A percentile compares a stretch with the other conserved stretches of the same genome.
Evolutionary conservation across 2,329 filamentous ascomycete species (phyloP).

Genomic region (Ascochyta viciae-villosae): DNA sequence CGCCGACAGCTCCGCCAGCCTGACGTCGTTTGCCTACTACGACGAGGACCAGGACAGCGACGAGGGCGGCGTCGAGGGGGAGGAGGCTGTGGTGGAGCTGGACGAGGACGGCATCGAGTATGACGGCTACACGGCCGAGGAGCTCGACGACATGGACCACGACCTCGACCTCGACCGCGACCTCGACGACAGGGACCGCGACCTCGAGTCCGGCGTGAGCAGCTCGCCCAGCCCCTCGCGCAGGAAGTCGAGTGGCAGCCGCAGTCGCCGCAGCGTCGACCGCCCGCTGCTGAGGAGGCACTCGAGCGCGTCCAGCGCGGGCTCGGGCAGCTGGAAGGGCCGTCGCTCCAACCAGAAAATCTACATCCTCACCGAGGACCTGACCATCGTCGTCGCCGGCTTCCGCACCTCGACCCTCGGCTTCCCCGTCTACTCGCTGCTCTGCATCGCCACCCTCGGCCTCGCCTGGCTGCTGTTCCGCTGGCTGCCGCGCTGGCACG

Average conservation of each 20-base stretch:
- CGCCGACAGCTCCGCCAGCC: conserved; percentile 82
- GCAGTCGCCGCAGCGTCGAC: conserved; percentile 61
- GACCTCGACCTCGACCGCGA: conserved; percentile 46
- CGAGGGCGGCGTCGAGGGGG: conserved; percentile 32
- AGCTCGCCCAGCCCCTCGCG: conserved; percentile 46
- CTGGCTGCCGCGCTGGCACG: conserved; percentile 89
- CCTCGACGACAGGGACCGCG: conserved; percentile 37
- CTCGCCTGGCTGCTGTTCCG: conserved; percentile 83
- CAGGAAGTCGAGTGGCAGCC: conserved; percentile 69
- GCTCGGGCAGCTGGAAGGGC: conserved; percentile 64
- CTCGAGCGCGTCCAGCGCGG: conserved; percentile 73
- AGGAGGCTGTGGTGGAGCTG: conserved; percentile 7
- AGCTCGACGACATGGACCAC: conserved; percentile 49
- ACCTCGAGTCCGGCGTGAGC: conserved; percentile 51
- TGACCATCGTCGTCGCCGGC: conserved; percentile 91
- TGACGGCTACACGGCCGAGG: conserved; percentile 49
- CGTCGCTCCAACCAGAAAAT: conserved; percentile 84
- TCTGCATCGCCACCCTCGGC: conserved; percentile 78
- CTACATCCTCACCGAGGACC: conserved; percentile 90
- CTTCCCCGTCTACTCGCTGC: conserved; percentile 69
- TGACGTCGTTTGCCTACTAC: conserved; percentile 76
- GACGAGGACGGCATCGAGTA: conserved; percentile 43
- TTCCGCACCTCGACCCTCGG: conserved; percentile 80
- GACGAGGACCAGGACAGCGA: conserved; percentile 69
- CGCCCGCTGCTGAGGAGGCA: conserved; percentile 73